phyloP scores from a whole-genome alignment of 2,329 filamentous ascomycete genomes.

The Stenocarpella maydis region DNA sequence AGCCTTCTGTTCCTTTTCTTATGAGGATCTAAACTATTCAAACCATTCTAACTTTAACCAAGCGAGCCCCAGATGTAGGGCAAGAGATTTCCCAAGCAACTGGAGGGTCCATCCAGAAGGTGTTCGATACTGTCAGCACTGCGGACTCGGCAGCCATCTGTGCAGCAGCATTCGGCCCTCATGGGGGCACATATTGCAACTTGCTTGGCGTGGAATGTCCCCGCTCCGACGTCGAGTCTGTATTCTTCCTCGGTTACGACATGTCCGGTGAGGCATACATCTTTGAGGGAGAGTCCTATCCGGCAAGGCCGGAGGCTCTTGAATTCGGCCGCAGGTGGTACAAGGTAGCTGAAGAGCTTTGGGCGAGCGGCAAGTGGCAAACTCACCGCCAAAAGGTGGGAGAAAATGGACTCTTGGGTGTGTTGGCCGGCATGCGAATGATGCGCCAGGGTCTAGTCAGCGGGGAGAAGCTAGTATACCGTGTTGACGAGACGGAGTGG shows the following conservation, averaged over 20 bases:
- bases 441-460: constrained; percentile 18
- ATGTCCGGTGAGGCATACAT: constrained; percentile 28
- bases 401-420: background rate
- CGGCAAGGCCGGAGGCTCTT: constrained; percentile 7
- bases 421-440: constrained; percentile 10
- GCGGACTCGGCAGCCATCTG: constrained; percentile 16
- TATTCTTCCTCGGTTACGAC: constrained; percentile 30
- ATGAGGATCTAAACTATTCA: too few species aligned
- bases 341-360: constrained; percentile 1
- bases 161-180: constrained; percentile 3
- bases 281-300: background rate
- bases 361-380: constrained; percentile 22
- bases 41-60: constrained; percentile 24
- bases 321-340: constrained; percentile 18
- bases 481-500: constrained; percentile 27
- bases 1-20: too few species aligned
- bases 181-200: constrained; percentile 25
- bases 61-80: constrained; percentile 48
- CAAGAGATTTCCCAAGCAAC: constrained; percentile 48
- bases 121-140: constrained; percentile 31
- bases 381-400: constrained; percentile 24
- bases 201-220: constrained; percentile 26
- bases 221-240: constrained; percentile 20
- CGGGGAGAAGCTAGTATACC: constrained; percentile 31
- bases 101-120: constrained; percentile 47